phyloP scores from a whole-genome alignment of 2,329 filamentous ascomycete genomes.

The Diaporthe nobilis region DNA sequence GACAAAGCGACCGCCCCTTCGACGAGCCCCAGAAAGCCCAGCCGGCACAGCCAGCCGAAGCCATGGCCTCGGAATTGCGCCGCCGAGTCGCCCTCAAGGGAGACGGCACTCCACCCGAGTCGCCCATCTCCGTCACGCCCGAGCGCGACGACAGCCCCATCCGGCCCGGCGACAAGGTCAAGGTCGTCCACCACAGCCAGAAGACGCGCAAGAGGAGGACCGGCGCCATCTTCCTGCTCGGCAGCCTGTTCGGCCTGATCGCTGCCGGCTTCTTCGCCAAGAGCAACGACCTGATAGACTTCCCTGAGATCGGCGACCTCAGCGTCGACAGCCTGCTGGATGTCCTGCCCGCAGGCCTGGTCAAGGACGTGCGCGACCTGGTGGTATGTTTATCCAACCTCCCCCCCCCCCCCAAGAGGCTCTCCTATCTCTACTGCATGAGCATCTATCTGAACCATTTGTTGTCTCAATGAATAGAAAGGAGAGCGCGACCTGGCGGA shows the following conservation, averaged over 20 bases:
- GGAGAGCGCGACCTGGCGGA: slow-evolving; percentile 86
- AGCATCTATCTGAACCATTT: slow-evolving; percentile 30
- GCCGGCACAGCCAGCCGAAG: slow-evolving; percentile 8
- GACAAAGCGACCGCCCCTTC: slow-evolving; percentile 11
- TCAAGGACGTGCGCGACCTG: slow-evolving; percentile 88
- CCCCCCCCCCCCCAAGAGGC: neutral
- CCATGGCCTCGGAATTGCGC: slow-evolving; percentile 42
- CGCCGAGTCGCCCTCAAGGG: slow-evolving; percentile 43
- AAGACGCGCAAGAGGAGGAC: slow-evolving; percentile 79
- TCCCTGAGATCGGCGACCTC: slow-evolving; percentile 78
- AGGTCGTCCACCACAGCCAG: slow-evolving; percentile 59
- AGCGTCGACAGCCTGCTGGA: slow-evolving; percentile 91
- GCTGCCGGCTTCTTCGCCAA: slow-evolving; percentile 91
- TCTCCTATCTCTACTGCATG: neutral
- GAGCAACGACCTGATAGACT: slow-evolving; percentile 88
- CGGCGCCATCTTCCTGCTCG: slow-evolving; percentile 87
- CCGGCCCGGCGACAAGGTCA: slow-evolving; percentile 54
- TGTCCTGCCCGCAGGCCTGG: slow-evolving; percentile 86
- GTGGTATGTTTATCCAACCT: slow-evolving; percentile 69
- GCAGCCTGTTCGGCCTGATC: slow-evolving; percentile 91
- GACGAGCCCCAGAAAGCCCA: slow-evolving; percentile 5
- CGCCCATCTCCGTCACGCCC: slow-evolving; percentile 44
- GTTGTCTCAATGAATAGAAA: slow-evolving; percentile 65
- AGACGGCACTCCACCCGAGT: slow-evolving; percentile 49
- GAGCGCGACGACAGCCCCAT: slow-evolving; percentile 54